phyloP scores from a whole-genome alignment of 345 rosid genomes.

The Sonneratia caseolaris region DNA sequence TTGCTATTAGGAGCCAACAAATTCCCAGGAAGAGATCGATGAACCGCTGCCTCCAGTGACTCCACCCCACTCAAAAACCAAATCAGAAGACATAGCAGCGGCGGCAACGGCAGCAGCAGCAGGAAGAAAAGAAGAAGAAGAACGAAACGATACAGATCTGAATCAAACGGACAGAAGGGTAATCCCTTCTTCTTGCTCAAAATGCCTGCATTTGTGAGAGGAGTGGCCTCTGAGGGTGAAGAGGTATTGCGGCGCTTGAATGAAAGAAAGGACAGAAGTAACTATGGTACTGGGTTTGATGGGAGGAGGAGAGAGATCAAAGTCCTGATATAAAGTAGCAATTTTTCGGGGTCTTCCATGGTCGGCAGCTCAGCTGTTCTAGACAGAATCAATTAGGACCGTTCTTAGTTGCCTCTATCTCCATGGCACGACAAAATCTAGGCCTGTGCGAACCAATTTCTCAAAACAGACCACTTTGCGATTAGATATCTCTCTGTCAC shows the following conservation, averaged over 20 bases:
- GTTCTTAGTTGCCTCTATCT: too few species aligned
- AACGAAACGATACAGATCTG: constrained; percentile 1
- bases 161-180: background rate
- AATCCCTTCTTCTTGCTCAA: background rate
- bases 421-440: too few species aligned
- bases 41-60: constrained; percentile 99
- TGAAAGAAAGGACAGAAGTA: background rate
- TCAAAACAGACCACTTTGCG: too few species aligned
- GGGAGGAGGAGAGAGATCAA: background rate
- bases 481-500: too few species aligned
- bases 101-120: background rate
- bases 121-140: background rate
- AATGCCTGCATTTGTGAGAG: background rate
- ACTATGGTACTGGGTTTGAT: too few species aligned
- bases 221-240: background rate
- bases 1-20: constrained; percentile 18
- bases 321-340: background rate
- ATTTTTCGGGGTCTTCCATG: background rate
- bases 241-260: background rate
- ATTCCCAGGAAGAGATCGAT: constrained; percentile 87
- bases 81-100: background rate
- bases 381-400: too few species aligned
- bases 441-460: too few species aligned
- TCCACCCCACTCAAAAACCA: constrained; percentile 17
- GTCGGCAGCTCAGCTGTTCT: too few species aligned